Evolutionary conservation across 805 yeast genomes (phyloP).

Genomic region (Monosporozyma siamensis): DNA sequence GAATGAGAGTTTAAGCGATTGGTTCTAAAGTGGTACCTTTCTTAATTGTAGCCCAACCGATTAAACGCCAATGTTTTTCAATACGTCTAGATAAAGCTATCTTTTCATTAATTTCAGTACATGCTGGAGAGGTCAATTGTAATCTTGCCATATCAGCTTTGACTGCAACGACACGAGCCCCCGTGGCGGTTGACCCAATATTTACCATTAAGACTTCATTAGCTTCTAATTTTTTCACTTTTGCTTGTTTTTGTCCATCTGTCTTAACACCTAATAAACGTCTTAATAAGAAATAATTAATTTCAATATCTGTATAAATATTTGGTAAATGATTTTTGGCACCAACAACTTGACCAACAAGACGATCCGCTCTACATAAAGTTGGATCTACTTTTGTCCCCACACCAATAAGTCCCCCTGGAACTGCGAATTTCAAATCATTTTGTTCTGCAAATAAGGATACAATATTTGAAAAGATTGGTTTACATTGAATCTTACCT

Average conservation of each 20-base stretch:
- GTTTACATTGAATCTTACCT: constrained; percentile 85
- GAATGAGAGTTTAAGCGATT: constrained; percentile 26
- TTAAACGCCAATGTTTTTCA: constrained; percentile 98
- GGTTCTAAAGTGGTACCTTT: constrained; percentile 88
- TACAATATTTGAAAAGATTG: constrained; percentile 88
- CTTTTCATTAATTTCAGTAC: constrained; percentile 97
- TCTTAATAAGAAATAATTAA: constrained; percentile 92
- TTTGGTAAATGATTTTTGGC: constrained; percentile 93
- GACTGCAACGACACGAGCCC: constrained; percentile 96
- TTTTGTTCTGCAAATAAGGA: constrained; percentile 96
- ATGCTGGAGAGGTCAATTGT: constrained; percentile 93
- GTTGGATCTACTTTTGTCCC: constrained; percentile 99
- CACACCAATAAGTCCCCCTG: constrained; percentile 99
- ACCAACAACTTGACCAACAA: constrained; percentile 98
- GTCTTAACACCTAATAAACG: constrained; percentile 97
- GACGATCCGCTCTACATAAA: constrained; percentile 96
- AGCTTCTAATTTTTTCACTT: constrained; percentile 86
- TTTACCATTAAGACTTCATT: constrained; percentile 98
- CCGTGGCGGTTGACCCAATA: constrained; percentile 98
- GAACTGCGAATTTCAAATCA: constrained; percentile 96
- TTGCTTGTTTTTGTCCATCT: constrained; percentile 93
- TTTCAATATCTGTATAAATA: constrained; percentile 93
- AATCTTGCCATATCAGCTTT: constrained; percentile 99
- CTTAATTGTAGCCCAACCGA: constrained; percentile 99
- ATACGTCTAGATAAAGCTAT: constrained; percentile 98